Percentiles rank a stretch among this genome's conserved stretches.
Conservation (phyloP, 2,329 filamentous ascomycete species). For the Calonectria montana region DNA sequence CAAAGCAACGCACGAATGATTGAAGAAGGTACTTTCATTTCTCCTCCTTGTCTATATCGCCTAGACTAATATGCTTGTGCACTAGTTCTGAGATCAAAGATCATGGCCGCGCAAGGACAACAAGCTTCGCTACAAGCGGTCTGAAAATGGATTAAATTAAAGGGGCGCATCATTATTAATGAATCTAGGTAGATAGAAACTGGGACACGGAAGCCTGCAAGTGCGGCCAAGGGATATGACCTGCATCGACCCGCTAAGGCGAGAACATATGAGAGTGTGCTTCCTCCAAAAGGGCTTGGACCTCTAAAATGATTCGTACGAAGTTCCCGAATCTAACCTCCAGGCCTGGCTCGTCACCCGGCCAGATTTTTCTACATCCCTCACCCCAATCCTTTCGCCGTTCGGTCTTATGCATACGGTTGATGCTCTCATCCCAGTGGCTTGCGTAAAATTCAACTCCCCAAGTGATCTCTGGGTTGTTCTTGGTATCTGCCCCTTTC, state of each 20-base stretch:
- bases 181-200: not conserved
- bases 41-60: slow-evolving; percentile 50
- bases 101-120: slow-evolving; percentile 51
- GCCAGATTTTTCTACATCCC: slow-evolving; percentile 46
- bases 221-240: not conserved
- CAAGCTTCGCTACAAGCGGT: slow-evolving; percentile 37
- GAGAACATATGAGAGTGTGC: slow-evolving; percentile 22
- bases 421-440: slow-evolving; percentile 53
- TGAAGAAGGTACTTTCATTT: slow-evolving; percentile 76
- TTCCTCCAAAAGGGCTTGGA: slow-evolving; percentile 44
- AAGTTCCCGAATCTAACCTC: slow-evolving; percentile 45
- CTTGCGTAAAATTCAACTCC: slow-evolving; percentile 47
- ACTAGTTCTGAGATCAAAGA: slow-evolving; percentile 57
- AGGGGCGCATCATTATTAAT: not conserved
- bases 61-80: slow-evolving; percentile 39
- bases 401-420: slow-evolving; percentile 38
- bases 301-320: slow-evolving; percentile 44
- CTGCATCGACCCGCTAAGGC: slow-evolving; percentile 9
- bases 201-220: not conserved
- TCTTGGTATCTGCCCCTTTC: slow-evolving; percentile 29
- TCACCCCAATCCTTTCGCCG: slow-evolving; percentile 47
- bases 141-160: slow-evolving; percentile 19
- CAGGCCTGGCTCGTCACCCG: slow-evolving; percentile 39
- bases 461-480: slow-evolving; percentile 42
- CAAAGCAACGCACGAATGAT: slow-evolving; percentile 86